Conservation (phyloP, 164 flowering plant species). For the Nymphaea thermarum region DNA sequence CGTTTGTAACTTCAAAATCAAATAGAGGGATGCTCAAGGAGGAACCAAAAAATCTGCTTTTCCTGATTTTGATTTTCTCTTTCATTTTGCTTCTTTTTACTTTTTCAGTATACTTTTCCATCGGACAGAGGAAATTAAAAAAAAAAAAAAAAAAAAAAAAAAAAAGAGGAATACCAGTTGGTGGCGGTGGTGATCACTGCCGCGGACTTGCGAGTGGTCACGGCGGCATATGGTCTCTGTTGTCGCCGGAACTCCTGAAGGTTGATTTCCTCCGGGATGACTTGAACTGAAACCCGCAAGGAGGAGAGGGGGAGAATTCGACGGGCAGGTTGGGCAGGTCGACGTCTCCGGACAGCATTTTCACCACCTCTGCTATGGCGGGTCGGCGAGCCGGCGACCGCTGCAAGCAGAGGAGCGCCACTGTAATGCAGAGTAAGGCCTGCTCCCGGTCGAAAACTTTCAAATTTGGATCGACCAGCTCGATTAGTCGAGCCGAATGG, state of each 20-base stretch:
- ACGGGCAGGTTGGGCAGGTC: slow-evolving; percentile 75
- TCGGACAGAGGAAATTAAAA: no score
- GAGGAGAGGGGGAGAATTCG: slow-evolving; percentile 92
- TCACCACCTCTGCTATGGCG: slow-evolving; percentile 53
- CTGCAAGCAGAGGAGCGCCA: slow-evolving; percentile 84
- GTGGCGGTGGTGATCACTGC: not conserved
- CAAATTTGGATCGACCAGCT: slow-evolving; percentile 62
- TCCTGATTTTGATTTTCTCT: not conserved
- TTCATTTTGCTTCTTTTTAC: not conserved
- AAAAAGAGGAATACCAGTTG: not conserved
- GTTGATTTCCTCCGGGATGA: slow-evolving; percentile 43
- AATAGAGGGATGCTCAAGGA: no score
- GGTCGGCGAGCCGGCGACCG: slow-evolving; percentile 70
- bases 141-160: no score
- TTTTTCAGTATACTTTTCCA: not conserved
- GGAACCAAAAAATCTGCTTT: not conserved
- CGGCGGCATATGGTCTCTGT: not conserved
- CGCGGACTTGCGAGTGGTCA: not conserved
- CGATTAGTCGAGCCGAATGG: slow-evolving; percentile 60
- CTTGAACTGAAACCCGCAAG: slow-evolving; percentile 39
- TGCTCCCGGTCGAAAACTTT: slow-evolving; percentile 53
- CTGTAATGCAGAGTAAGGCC: slow-evolving; percentile 64
- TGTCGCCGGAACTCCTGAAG: not conserved
- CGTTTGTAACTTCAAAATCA: no score
- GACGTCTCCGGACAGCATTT: slow-evolving; percentile 60